Evolutionary conservation across 108 stramenopile species (phyloP).

Genomic region (Skeletonema grethae): DNA sequence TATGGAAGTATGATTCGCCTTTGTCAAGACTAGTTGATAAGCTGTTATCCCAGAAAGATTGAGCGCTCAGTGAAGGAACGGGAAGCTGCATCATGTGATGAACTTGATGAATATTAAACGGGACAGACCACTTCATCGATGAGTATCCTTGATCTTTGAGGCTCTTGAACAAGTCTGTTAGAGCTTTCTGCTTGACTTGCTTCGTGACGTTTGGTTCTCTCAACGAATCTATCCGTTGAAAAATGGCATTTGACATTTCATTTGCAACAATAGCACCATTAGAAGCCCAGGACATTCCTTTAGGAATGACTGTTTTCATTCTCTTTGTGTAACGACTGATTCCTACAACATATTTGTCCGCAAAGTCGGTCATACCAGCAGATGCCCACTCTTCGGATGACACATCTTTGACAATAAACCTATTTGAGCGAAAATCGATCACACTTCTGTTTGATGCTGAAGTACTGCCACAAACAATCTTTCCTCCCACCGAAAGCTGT

Average conservation of each 20-base stretch:
- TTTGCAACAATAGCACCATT: conserved; percentile 53
- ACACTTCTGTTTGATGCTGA: conserved; percentile 23
- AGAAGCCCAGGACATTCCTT: conserved; percentile 33
- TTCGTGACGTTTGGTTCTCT: conserved; percentile 72
- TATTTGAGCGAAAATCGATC: neutral
- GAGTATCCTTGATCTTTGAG: conserved; percentile 76
- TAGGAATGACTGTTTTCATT: conserved; percentile 49
- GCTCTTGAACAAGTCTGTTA: conserved; percentile 87
- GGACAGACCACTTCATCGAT: conserved; percentile 75
- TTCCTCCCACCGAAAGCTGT: conserved; percentile 26
- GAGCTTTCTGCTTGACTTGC: conserved; percentile 91
- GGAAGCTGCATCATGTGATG: conserved; percentile 72
- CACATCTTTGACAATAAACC: conserved; percentile 11
- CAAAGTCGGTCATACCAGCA: conserved; percentile 20
- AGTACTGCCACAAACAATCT: conserved; percentile 24
- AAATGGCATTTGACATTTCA: conserved; percentile 73
- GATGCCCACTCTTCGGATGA: conserved; percentile 27
- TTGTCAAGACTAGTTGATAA: conserved; percentile 32
- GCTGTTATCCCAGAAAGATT: neutral
- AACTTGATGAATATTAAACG: conserved; percentile 60
- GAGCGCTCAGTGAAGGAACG: conserved; percentile 35
- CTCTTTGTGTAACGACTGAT: conserved; percentile 59
- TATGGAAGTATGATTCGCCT: conserved; percentile 71
- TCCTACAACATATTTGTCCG: conserved; percentile 45
- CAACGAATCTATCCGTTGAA: conserved; percentile 83